Conservation (phyloP, 23 red algal genomes). For the Gracilaria vermiculophylla region DNA sequence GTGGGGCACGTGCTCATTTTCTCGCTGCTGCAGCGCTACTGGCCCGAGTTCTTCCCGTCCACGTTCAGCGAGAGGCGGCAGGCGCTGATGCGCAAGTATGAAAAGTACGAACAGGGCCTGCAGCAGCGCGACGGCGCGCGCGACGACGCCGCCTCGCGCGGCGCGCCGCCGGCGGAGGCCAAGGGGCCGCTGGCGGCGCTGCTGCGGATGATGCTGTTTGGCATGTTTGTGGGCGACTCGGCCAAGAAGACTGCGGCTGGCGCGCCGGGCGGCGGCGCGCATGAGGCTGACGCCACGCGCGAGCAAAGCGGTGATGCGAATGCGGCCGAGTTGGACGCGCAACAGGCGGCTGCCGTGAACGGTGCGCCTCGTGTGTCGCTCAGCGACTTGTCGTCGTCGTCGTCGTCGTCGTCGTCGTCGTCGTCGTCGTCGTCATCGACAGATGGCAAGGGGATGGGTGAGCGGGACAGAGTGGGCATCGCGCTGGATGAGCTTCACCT, state of each 20-base stretch:
- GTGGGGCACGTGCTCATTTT: constrained; percentile 98
- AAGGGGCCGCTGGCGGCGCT: background rate
- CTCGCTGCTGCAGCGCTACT: constrained; percentile 96
- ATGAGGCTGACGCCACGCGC: background rate
- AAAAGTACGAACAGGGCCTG: constrained; percentile 51
- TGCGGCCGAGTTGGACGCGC: background rate
- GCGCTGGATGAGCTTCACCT: constrained; percentile 61
- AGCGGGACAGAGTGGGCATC: constrained; percentile 7
- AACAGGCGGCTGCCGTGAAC: background rate
- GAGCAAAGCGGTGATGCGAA: background rate
- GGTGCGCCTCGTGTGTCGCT: constrained; percentile 6
- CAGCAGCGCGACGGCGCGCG: background rate
- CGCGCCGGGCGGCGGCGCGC: background rate
- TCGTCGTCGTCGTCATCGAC: constrained; percentile 4
- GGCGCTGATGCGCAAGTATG: constrained; percentile 87
- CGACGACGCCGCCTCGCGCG: background rate
- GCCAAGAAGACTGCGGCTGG: background rate
- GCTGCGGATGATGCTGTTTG: constrained; percentile 34
- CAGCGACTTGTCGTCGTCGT: constrained; percentile 28
- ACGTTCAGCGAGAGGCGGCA: constrained; percentile 97
- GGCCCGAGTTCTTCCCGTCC: constrained; percentile 96
- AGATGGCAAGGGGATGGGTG: constrained; percentile 12
- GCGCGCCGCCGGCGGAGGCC: background rate
- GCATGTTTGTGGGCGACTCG: background rate
- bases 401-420: constrained; percentile 23